A percentile compares a stretch with the other conserved stretches of the same genome.
phyloP scores from a whole-genome alignment of 106 monocot species.

The Phalaenopsis equestris region DNA sequence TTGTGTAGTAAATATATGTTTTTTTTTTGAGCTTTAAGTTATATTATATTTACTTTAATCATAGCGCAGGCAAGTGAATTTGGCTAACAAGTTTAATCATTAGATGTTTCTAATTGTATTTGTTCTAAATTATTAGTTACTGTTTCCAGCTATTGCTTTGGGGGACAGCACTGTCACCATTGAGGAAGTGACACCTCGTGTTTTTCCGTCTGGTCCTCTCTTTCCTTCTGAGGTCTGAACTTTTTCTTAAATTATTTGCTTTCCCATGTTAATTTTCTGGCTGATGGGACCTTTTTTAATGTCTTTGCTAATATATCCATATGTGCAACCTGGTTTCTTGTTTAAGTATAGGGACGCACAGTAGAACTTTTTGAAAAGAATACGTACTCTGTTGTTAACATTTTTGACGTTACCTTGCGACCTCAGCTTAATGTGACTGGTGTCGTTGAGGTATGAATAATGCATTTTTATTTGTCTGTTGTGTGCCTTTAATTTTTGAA shows the following conservation, averaged over 20 bases:
- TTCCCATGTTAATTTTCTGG: background rate
- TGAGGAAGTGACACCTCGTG: slow-evolving; percentile 61
- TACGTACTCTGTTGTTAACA: slow-evolving; percentile 93
- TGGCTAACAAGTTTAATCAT: background rate
- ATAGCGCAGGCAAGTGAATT: background rate
- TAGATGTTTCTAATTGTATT: background rate
- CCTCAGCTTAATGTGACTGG: slow-evolving; percentile 92
- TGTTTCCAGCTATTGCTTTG: slow-evolving; percentile 52
- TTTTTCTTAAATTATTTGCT: background rate
- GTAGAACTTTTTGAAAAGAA: slow-evolving; percentile 84
- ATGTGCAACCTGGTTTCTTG: background rate
- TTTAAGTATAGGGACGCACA: slow-evolving; percentile 50
- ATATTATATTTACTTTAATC: background rate
- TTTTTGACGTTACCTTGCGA: slow-evolving; percentile 89
- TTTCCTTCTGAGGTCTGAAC: slow-evolving; percentile 83
- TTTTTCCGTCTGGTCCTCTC: slow-evolving; percentile 55
- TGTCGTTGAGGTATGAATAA: slow-evolving; percentile 73
- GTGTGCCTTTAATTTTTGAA: background rate
- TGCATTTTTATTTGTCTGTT: background rate
- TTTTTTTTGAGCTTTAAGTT: background rate
- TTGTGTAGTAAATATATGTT: background rate
- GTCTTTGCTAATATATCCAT: background rate
- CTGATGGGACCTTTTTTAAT: background rate
- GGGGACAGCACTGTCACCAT: slow-evolving; percentile 69
- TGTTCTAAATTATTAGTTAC: background rate